Evolutionary conservation across 768 basidiomycete species (phyloP), one percentile per base, ranked within the genome.

Genomic region (Tulasnella sp.): DNA sequence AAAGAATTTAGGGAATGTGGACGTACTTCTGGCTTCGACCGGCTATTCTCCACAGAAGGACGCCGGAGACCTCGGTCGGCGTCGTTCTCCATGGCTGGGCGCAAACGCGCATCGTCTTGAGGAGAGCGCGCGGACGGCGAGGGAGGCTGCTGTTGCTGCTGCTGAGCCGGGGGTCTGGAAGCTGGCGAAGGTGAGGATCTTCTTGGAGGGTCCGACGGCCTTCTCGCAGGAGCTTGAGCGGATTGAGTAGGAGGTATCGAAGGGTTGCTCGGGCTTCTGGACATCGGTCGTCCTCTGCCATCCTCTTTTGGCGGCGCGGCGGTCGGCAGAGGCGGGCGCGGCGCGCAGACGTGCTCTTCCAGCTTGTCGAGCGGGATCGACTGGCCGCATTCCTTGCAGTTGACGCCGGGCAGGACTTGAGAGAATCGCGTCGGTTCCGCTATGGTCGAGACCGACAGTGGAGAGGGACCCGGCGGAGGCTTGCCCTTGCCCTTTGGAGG

Each of bases 391-490:
- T 87, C 92, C 2, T 94, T 94, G 85, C 96, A 98, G 85, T 93
- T 97, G 81, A 96, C 93, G 2, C 92, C 88, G 7, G 96, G 95
- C 14, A 97, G 88, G 75, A 93, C 85, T 85, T 95, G 91, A 34
- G 94, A 95, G n/a, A 90, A 88, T n/a, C 90, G 86, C 69, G 85
- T 86, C 73, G 85, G 83, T 69, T 84, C 83, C 72, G 84, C 84
- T 44, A 50, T 77, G 31, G 58, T 41, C 12, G 76, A 77, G 8
- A 50, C 40, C 18, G 76, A 42, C 46, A 77, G 58, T 12, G 76
- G 76, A 58, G 76, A 77, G n/a, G 37, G 46, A 28, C 76, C 76
- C 20, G 76, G 76, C 46, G 76, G 76, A n/a, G 76, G 76, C 34
- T 58, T 48, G 9, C 46, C 76, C 48, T 64, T 77, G 22, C 46